phyloP scores from a whole-genome alignment of 192 early-diverging fungal genomes.

The Coemansia sp. region DNA sequence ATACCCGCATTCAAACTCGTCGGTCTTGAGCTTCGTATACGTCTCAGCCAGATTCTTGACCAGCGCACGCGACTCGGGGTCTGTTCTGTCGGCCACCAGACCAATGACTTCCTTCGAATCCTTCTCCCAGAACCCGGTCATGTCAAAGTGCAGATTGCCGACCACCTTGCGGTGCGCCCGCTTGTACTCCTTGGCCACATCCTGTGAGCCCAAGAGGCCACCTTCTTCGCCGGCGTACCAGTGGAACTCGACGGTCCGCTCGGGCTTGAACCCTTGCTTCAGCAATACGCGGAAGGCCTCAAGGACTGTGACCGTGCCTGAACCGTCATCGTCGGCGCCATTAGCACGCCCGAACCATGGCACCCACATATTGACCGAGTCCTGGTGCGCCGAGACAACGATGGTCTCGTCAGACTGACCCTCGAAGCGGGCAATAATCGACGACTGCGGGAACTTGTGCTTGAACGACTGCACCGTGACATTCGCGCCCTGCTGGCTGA shows the following conservation, averaged over 20 bases:
- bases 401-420: slow-evolving; percentile 61
- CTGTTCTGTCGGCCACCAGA: slow-evolving; percentile 79
- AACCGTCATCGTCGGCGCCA: slow-evolving; percentile 88
- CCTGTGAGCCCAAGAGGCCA: slow-evolving; percentile 87
- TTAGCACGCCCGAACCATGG: slow-evolving; percentile 74
- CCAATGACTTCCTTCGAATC: slow-evolving; percentile 67
- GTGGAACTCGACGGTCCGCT: slow-evolving; percentile 90
- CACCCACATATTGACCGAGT: slow-evolving; percentile 82
- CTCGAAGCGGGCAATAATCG: slow-evolving; percentile 74
- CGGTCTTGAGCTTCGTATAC: slow-evolving; percentile 68
- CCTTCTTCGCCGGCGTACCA: slow-evolving; percentile 92
- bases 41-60: slow-evolving; percentile 57
- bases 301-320: slow-evolving; percentile 85
- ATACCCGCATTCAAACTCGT: slow-evolving; percentile 84
- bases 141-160: slow-evolving; percentile 88
- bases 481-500: slow-evolving; percentile 35
- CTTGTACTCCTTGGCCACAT: slow-evolving; percentile 69
- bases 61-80: slow-evolving; percentile 56
- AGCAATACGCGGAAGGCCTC: slow-evolving; percentile 81
- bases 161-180: slow-evolving; percentile 57
- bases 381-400: slow-evolving; percentile 88
- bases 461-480: slow-evolving; percentile 72
- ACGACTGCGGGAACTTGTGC: slow-evolving; percentile 83
- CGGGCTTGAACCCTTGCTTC: slow-evolving; percentile 63
- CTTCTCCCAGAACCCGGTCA: slow-evolving; percentile 84